Evolutionary conservation across 805 yeast species (phyloP).

Genomic region (Tetrapisispora arboricola): DNA sequence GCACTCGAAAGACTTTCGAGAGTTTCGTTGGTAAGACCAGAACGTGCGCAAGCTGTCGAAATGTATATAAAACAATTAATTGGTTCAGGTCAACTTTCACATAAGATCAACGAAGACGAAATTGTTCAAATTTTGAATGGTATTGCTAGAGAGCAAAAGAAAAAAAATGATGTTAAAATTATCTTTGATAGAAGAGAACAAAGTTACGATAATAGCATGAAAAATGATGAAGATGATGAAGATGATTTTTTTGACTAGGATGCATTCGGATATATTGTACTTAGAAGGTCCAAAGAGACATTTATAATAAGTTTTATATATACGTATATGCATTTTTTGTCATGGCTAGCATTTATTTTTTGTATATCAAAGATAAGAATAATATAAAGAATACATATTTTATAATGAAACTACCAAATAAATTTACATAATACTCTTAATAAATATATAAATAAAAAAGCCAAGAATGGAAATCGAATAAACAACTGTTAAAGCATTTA

Average conservation of each 20-base stretch:
- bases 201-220: constrained; percentile 28
- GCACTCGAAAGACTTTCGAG: constrained; percentile 85
- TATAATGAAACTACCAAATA: too few relatives aligned
- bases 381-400: too few relatives aligned
- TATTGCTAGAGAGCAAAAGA: constrained; percentile 62
- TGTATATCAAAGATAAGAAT: too few relatives aligned
- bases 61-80: constrained; percentile 63
- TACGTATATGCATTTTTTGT: background rate
- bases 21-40: constrained; percentile 82
- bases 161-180: constrained; percentile 53
- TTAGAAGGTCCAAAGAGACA: background rate
- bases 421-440: too few relatives aligned
- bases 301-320: background rate
- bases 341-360: too few relatives aligned
- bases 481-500: too few relatives aligned
- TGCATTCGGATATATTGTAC: too few relatives aligned
- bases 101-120: constrained; percentile 71
- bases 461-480: too few relatives aligned
- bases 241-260: constrained; percentile 37
- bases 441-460: too few relatives aligned
- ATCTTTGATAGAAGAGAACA: constrained; percentile 46
- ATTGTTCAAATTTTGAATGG: constrained; percentile 77
- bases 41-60: constrained; percentile 82
- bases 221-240: constrained; percentile 31
- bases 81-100: constrained; percentile 59